These are phyloP conservation scores for Claviceps fusiformis DNA, from an alignment of 2,329 filamentous ascomycete genomes.

Conservation along the genomic window DNA sequence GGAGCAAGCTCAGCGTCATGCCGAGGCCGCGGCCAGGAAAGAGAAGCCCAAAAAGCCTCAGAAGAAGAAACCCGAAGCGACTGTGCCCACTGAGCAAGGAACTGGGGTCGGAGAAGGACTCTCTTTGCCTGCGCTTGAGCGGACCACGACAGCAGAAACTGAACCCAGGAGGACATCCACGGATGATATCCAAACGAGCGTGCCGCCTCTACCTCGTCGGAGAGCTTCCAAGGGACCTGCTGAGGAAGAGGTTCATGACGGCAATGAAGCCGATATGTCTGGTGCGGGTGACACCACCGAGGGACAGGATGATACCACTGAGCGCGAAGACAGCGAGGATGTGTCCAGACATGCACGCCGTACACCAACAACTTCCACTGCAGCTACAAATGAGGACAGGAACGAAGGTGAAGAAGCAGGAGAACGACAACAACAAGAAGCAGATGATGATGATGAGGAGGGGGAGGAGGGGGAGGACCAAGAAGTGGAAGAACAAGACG, in stretches of 20 bases:
- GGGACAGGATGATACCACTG: constrained; percentile 46
- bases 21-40: constrained; percentile 65
- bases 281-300: constrained; percentile 51
- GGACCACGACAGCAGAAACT: constrained; percentile 33
- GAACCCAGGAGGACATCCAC: constrained; percentile 35
- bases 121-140: constrained; percentile 25
- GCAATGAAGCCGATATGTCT: constrained; percentile 52
- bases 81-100: constrained; percentile 17
- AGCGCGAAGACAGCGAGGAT: constrained; percentile 64
- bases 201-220: constrained; percentile 32
- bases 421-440: constrained; percentile 35
- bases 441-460: constrained; percentile 68
- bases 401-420: constrained; percentile 33
- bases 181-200: constrained; percentile 27
- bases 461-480: constrained; percentile 45
- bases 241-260: constrained; percentile 36
- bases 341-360: constrained; percentile 25
- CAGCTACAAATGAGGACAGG: constrained; percentile 46
- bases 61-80: constrained; percentile 49
- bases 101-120: constrained; percentile 17
- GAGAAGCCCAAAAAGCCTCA: constrained; percentile 70
- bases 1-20: constrained; percentile 74
- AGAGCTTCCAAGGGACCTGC: constrained; percentile 35
- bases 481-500: constrained; percentile 67
- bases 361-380: constrained; percentile 21